Evolutionary conservation across 164 flowering plant genomes (phyloP).

Genomic region (Dillenia turbinata): DNA sequence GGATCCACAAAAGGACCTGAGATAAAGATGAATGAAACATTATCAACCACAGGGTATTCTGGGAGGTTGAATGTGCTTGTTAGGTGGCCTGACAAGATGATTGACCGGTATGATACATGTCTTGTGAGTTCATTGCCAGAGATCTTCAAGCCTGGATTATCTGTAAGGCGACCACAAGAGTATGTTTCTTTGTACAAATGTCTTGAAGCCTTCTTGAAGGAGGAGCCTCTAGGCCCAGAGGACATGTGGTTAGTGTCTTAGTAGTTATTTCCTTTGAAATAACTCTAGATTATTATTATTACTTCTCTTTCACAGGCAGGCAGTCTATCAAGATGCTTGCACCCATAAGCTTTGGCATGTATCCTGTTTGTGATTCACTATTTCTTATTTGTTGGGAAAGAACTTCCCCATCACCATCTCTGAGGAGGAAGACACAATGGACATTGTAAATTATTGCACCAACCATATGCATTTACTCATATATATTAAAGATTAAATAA

Average conservation of each 20-base stretch:
- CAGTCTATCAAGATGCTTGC: too few relatives aligned
- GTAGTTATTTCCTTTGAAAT: not conserved
- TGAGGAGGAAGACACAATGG: too few relatives aligned
- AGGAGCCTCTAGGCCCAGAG: constrained; percentile 97
- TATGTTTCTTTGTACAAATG: constrained; percentile 77
- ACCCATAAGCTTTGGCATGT: too few relatives aligned
- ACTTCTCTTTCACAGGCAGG: too few relatives aligned
- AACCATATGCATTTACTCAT: too few relatives aligned
- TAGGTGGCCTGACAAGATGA: constrained; percentile 54
- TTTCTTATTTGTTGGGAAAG: too few relatives aligned
- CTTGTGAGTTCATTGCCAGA: constrained; percentile 61
- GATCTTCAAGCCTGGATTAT: constrained; percentile 59
- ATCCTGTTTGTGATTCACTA: too few relatives aligned
- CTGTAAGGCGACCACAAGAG: constrained; percentile 62
- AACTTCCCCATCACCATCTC: too few relatives aligned
- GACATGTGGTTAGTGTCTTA: constrained; percentile 84
- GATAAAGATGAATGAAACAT: constrained; percentile 44
- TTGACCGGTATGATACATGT: constrained; percentile 41
- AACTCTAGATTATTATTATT: too few relatives aligned
- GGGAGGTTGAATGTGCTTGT: constrained; percentile 52
- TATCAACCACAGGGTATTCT: constrained; percentile 20
- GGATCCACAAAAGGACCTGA: constrained; percentile 36
- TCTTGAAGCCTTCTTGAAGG: constrained; percentile 90
- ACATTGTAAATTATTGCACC: too few relatives aligned
- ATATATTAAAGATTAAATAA: too few relatives aligned